Evolutionary conservation across 192 early-diverging fungal species (phyloP).

Genomic region (Radiomyces spectabilis): DNA sequence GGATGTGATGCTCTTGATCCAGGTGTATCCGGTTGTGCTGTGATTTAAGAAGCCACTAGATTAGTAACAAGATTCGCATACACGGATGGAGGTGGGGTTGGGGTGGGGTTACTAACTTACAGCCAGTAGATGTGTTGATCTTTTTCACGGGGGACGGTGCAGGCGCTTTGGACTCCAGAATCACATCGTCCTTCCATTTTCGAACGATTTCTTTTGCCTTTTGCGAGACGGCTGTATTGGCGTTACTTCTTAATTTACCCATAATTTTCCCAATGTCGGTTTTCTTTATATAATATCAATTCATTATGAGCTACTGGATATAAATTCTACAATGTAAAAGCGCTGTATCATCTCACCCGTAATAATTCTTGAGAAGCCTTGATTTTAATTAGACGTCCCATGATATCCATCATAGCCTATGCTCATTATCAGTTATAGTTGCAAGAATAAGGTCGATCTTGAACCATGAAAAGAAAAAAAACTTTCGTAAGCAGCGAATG

Average conservation of each 20-base stretch:
- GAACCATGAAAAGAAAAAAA: background rate
- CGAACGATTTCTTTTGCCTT: conserved; percentile 64
- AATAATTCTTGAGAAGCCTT: conserved; percentile 45
- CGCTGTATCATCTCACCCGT: conserved; percentile 32
- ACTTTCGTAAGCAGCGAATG: background rate
- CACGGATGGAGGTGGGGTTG: background rate
- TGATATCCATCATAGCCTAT: conserved; percentile 34
- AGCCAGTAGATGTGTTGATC: background rate
- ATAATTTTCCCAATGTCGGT: conserved; percentile 77
- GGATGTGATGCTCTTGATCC: conserved; percentile 3
- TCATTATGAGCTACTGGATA: too few species aligned
- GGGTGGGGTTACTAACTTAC: background rate
- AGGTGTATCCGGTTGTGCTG: background rate
- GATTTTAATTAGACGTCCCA: conserved; percentile 34
- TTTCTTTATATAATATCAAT: conserved; percentile 33
- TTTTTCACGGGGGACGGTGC: background rate
- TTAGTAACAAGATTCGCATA: background rate
- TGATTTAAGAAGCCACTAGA: background rate
- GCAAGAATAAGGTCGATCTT: background rate
- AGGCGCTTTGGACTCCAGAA: conserved; percentile 1
- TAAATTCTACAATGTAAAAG: background rate
- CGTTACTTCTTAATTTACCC: conserved; percentile 62
- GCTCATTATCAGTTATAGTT: background rate
- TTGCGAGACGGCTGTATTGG: conserved; percentile 46
- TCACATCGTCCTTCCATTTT: conserved; percentile 76